Evolutionary conservation across 441 rosid species (phyloP).

Genomic region (Mallotus repandus): DNA sequence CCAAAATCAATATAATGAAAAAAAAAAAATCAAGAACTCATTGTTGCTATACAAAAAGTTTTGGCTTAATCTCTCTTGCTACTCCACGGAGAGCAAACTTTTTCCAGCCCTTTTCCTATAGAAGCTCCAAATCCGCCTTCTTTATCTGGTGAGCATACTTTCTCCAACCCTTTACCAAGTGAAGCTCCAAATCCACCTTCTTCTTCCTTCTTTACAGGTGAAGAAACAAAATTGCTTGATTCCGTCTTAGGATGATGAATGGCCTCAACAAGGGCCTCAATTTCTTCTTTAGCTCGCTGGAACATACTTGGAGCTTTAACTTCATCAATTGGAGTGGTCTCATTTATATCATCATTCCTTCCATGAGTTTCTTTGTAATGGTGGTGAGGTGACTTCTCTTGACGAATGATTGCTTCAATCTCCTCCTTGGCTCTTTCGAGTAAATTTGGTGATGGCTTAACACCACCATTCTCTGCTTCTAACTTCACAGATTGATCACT

Average conservation of each 20-base stretch:
- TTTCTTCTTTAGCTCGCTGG: slow-evolving; percentile 61
- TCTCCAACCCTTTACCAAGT: slow-evolving; percentile 49
- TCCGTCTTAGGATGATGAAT: slow-evolving; percentile 48
- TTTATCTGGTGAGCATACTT: slow-evolving; percentile 36
- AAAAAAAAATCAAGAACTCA: neutral
- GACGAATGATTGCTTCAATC: slow-evolving; percentile 33
- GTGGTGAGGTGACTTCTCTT: slow-evolving; percentile 21
- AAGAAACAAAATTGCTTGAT: slow-evolving; percentile 13
- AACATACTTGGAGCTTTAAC: slow-evolving; percentile 66
- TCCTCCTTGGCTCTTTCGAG: slow-evolving; percentile 41
- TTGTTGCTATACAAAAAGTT: neutral
- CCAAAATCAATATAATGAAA: neutral
- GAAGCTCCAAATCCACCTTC: slow-evolving; percentile 43
- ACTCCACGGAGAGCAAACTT: slow-evolving; percentile 44
- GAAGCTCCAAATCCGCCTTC: slow-evolving; percentile 43
- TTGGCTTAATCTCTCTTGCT: slow-evolving; percentile 28
- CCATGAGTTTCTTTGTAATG: slow-evolving; percentile 49
- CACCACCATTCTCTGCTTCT: slow-evolving; percentile 10
- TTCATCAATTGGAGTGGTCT: slow-evolving; percentile 39
- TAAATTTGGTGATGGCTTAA: slow-evolving; percentile 23
- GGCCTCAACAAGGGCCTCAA: slow-evolving; percentile 51
- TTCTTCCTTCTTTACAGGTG: slow-evolving; percentile 25
- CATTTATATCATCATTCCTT: slow-evolving; percentile 42
- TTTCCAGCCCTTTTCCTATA: slow-evolving; percentile 48
- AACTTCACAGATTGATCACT: slow-evolving; percentile 29